Base-by-base conservation (phyloP, 2,329 filamentous ascomycete species). In the Colletotrichum sp. region DNA sequence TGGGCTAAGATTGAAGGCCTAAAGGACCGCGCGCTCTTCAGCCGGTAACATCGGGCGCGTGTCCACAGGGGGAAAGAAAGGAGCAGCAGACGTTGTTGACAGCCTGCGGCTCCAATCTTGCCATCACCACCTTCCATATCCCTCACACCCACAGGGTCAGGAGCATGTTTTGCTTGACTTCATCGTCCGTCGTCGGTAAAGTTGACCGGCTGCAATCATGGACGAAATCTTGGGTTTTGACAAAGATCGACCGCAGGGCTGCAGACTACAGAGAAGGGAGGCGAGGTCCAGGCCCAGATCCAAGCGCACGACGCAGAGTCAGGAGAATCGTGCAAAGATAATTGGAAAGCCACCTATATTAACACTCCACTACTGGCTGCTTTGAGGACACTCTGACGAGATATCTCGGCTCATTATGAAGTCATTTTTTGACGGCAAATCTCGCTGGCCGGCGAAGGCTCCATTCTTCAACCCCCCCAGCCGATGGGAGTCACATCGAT, bases 391-490 rank as follows among this genome's bases (percentile, higher is more conserved):
- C 16, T 34, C 60, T 61, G 65, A 74, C 70, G 64, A 69, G 74
- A 73, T 60, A 69, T 65, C 74, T 76, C 36, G 71, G 57, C 74
- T 74, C 71, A 76, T 76, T 60, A 76, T 76, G 74, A 76, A 76
- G 65, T 76, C 74, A 76, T 76, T 74, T 52, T 7, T 15, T 48
- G 48, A 28, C 22, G 36, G 48, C 28, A 60, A 57, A 32, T 69
- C 32, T 69, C 25, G 61, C 60, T 68, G 74, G 19, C 48, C 30
- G 30, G 25, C 39, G 32, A 52, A 19, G 52, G 63, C 32, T 65
- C 71, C 64, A 69, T 57, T 36, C 32, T 27, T 39, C 39, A 34
- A 48, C 39, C 39, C 39, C 61, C 68, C 60, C 19, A 59, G 57
- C 27, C 52, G 48, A 61, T 52, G 27, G 71, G 39, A 72, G 68